These are phyloP conservation scores for Oryza officinalis DNA, from an alignment of 176 grass and related monocot species.

Conservation along the genomic window DNA sequence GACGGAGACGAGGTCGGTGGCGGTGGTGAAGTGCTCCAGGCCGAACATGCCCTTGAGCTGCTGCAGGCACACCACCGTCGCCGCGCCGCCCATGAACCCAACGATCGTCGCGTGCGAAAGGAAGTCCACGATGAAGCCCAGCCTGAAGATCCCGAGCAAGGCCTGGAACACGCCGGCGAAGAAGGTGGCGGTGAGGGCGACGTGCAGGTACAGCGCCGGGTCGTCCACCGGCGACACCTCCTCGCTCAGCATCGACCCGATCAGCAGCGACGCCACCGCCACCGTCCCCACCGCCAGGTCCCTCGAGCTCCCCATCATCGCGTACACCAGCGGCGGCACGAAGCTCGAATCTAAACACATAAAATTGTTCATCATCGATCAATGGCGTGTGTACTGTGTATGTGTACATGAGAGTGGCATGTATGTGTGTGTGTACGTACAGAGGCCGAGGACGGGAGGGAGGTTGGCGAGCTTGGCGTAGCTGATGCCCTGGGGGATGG, in stretches of 20 bases:
- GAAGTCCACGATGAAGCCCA: conserved; percentile 95
- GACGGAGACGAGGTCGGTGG: conserved; percentile 89
- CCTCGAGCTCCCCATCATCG: conserved; percentile 91
- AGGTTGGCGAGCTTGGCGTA: conserved; percentile 94
- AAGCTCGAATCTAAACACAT: conserved; percentile 81
- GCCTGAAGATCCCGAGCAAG: conserved; percentile 69
- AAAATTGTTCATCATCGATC: too few relatives aligned
- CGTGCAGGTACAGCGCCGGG: conserved; percentile 60
- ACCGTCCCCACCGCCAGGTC: conserved; percentile 92
- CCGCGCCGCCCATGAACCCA: conserved; percentile 95
- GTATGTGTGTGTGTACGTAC: conserved; percentile 32
- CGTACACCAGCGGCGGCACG: conserved; percentile 95
- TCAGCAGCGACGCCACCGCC: conserved; percentile 83
- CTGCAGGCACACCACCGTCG: conserved; percentile 92
- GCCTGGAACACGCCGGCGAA: conserved; percentile 90
- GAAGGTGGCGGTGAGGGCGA: conserved; percentile 93
- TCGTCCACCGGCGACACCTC: conserved; percentile 60
- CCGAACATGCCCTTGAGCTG: conserved; percentile 94
- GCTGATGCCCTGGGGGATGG: conserved; percentile 99
- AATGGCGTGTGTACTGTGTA: too few relatives aligned
- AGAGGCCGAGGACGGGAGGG: conserved; percentile 80
- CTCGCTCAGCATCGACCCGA: conserved; percentile 67
- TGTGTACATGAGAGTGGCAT: too few relatives aligned
- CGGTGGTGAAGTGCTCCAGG: conserved; percentile 74
- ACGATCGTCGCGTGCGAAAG: conserved; percentile 90